phyloP scores from a whole-genome alignment of 1,284 basidiomycete species.

The Austroboletus niveus region DNA sequence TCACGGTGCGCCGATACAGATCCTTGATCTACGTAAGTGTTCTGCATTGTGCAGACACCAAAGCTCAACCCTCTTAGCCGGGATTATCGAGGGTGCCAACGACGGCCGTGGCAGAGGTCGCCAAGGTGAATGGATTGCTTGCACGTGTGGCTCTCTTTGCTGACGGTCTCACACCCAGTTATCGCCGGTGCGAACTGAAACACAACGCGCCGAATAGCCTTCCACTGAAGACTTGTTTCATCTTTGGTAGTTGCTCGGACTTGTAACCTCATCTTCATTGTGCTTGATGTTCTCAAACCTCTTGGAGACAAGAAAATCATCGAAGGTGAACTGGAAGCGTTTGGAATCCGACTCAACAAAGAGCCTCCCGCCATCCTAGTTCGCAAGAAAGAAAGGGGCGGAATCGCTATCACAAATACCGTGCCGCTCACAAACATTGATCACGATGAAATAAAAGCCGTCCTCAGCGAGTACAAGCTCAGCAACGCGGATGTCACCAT shows the following conservation, averaged over 20 bases:
- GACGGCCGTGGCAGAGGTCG: slow-evolving; percentile 97
- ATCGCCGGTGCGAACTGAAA: slow-evolving; percentile 68
- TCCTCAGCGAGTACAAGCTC: slow-evolving; percentile 89
- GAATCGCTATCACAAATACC: slow-evolving; percentile 91
- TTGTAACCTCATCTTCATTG: slow-evolving; percentile 98
- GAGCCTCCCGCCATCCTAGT: slow-evolving; percentile 87
- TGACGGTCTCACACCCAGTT: slow-evolving; percentile 41
- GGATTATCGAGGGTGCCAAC: slow-evolving; percentile 99
- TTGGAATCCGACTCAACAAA: slow-evolving; percentile 96
- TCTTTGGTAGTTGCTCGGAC: slow-evolving; percentile 80
- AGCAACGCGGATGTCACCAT: slow-evolving; percentile 94
- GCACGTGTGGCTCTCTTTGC: neutral
- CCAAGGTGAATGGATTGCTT: slow-evolving; percentile 61
- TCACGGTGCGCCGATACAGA: slow-evolving; percentile 91
- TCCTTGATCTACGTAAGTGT: slow-evolving; percentile 75
- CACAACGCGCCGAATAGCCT: slow-evolving; percentile 4
- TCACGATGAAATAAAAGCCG: slow-evolving; percentile 94
- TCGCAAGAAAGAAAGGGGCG: slow-evolving; percentile 93
- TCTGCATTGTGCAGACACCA: slow-evolving; percentile 29
- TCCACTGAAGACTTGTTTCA: slow-evolving; percentile 13
- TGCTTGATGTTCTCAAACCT: slow-evolving; percentile 97
- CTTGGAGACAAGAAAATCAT: slow-evolving; percentile 93
- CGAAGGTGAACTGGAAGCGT: slow-evolving; percentile 92
- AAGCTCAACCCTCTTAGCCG: slow-evolving; percentile 50
- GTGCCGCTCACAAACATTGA: slow-evolving; percentile 98